Evolutionary conservation across 805 yeast species (phyloP).

Genomic region (Lachancea sp.): DNA sequence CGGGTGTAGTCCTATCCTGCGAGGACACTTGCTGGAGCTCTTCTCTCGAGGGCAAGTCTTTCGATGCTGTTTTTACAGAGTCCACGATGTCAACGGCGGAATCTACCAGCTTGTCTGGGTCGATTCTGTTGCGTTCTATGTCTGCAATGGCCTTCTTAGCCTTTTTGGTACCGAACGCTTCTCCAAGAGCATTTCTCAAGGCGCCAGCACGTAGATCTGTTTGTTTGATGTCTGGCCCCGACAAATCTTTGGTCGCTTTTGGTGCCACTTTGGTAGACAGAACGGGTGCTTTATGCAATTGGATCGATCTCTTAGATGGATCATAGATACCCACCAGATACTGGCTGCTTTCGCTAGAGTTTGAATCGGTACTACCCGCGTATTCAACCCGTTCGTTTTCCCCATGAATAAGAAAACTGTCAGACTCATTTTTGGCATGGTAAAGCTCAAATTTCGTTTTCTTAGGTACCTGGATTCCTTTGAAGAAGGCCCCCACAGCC

Average conservation of each 20-base stretch:
- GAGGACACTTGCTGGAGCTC: conserved; percentile 52
- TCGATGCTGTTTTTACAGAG: conserved; percentile 63
- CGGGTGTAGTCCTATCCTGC: conserved; percentile 78
- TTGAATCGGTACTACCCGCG: conserved; percentile 47
- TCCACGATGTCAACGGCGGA: conserved; percentile 78
- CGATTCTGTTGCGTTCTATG: conserved; percentile 76
- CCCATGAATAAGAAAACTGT: conserved; percentile 62
- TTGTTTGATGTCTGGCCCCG: conserved; percentile 62
- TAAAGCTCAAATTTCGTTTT: conserved; percentile 58
- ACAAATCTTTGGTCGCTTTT: conserved; percentile 47
- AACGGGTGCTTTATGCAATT: conserved; percentile 59
- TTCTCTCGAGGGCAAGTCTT: conserved; percentile 63
- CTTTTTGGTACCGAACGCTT: conserved; percentile 94
- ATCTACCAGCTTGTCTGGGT: conserved; percentile 69
- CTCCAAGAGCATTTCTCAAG: conserved; percentile 83
- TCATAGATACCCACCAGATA: conserved; percentile 79
- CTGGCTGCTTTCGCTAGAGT: conserved; percentile 33
- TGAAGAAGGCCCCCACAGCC: conserved; percentile 69
- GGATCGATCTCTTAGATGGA: conserved; percentile 54
- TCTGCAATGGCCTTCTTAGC: conserved; percentile 87
- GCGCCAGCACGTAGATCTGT: conserved; percentile 40
- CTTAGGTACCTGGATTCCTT: conserved; percentile 60
- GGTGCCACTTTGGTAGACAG: conserved; percentile 59
- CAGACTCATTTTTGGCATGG: conserved; percentile 34
- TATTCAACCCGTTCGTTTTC: conserved; percentile 69